phyloP scores from a whole-genome alignment of 2,329 filamentous ascomycete genomes.

The Xylariaceae sp. region DNA sequence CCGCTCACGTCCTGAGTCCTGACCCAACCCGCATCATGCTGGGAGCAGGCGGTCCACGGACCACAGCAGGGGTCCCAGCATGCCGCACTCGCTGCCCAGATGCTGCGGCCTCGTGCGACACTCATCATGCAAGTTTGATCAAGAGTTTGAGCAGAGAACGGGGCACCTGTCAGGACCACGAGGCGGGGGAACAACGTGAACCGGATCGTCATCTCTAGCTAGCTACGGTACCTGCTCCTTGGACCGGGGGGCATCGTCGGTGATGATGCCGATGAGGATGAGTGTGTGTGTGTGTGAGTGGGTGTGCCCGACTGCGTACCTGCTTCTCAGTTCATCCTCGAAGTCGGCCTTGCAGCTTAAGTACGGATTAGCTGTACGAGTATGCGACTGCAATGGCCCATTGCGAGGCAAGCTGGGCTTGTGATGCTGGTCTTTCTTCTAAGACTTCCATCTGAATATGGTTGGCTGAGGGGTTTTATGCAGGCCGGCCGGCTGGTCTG shows the following conservation, averaged over 20 bases:
- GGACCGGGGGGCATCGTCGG: constrained; percentile 6
- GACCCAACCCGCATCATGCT: constrained; percentile 13
- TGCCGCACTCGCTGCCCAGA: constrained; percentile 22
- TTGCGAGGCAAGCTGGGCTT: constrained; percentile 17
- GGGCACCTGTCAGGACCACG: constrained; percentile 5
- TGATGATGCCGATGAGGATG: neutral
- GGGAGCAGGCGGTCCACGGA: constrained; percentile 7
- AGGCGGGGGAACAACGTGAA: constrained; percentile 14
- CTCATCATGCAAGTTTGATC: constrained; percentile 22
- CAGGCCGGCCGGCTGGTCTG: constrained; percentile 21
- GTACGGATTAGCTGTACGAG: no score
- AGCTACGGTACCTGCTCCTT: constrained; percentile 4
- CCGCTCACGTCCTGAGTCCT: neutral
- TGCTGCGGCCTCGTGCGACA: constrained; percentile 30
- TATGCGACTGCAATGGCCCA: constrained; percentile 27
- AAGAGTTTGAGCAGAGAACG: constrained; percentile 15
- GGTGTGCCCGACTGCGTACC: constrained; percentile 21
- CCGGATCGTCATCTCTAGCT: constrained; percentile 19
- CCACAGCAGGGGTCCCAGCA: constrained; percentile 23
- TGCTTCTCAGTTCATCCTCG: constrained; percentile 25
- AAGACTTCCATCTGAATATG: constrained; percentile 20
- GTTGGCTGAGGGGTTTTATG: constrained; percentile 23
- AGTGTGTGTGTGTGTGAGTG: neutral
- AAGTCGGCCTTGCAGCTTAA: constrained; percentile 20
- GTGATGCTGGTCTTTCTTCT: constrained; percentile 19